These are phyloP conservation scores for Talaromyces amestolkiae DNA, from an alignment of 2,329 filamentous ascomycete species.

Conservation along the genomic window DNA sequence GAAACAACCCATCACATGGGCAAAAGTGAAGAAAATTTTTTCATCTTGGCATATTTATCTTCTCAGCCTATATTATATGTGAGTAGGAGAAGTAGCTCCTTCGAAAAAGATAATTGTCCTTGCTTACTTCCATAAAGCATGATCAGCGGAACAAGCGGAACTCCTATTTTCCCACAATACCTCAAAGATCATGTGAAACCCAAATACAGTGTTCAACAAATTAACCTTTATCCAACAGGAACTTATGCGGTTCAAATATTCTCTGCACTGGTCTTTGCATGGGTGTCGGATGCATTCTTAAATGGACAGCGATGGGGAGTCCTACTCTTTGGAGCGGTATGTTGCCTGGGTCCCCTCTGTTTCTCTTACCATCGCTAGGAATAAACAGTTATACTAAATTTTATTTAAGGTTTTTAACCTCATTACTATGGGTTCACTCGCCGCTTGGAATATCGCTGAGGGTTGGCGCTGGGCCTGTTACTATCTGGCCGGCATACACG, in stretches of 20 bases:
- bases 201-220: background rate
- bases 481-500: constrained; percentile 2
- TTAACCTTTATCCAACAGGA: no score
- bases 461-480: constrained; percentile 8
- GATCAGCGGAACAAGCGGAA: constrained; percentile 9
- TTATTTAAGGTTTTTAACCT: no score
- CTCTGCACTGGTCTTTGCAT: no score
- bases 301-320: no score
- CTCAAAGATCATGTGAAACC: constrained; percentile 4
- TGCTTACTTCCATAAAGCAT: constrained; percentile 3
- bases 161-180: constrained; percentile 6
- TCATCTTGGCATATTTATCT: constrained; percentile 11
- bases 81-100: background rate
- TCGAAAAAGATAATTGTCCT: background rate
- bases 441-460: background rate
- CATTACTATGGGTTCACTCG: no score
- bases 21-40: constrained; percentile 60
- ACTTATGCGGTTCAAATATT: no score
- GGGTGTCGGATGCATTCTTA: no score
- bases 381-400: no score
- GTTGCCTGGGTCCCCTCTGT: no score
- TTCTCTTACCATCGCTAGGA: no score
- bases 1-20: constrained; percentile 46
- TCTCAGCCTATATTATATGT: constrained; percentile 7
- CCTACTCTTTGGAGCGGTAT: no score